Evolutionary conservation across 495 filamentous ascomycete species (phyloP).

Genomic region (Ascodesmis nigricans): DNA sequence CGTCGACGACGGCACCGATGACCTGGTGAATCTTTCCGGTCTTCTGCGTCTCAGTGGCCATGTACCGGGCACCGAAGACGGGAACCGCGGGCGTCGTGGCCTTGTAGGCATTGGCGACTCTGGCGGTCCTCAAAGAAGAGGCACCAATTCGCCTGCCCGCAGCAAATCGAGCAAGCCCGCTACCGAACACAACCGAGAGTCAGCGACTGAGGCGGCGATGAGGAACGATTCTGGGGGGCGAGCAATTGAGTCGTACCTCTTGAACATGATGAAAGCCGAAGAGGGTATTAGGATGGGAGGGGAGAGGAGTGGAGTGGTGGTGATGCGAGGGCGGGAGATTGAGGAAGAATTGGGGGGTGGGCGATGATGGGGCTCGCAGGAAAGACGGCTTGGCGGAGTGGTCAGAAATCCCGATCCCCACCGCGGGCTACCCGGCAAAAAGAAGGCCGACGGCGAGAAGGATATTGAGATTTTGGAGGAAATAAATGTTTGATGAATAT

Average conservation of each 20-base stretch:
- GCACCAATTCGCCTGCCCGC: constrained; percentile 36
- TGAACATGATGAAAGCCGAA: constrained; percentile 25
- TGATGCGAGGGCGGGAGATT: constrained; percentile 11
- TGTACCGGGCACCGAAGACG: constrained; percentile 31
- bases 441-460: too few relatives aligned
- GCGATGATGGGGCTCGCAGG: too few relatives aligned
- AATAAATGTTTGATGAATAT: too few relatives aligned
- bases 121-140: constrained; percentile 26
- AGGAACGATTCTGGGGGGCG: constrained; percentile 10
- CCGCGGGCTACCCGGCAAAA: too few relatives aligned
- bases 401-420: too few relatives aligned
- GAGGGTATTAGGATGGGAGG: constrained; percentile 19
- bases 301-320: constrained; percentile 16
- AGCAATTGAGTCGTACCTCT: constrained; percentile 25
- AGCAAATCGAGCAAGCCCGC: constrained; percentile 42
- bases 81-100: constrained; percentile 32
- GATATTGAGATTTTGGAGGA: too few relatives aligned
- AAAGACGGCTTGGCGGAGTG: too few relatives aligned
- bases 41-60: constrained; percentile 30
- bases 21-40: constrained; percentile 46
- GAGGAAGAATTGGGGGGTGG: too few relatives aligned
- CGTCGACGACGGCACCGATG: constrained; percentile 47
- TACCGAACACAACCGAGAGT: constrained; percentile 20
- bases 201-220: constrained; percentile 10
- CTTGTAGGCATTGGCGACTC: constrained; percentile 32